These are phyloP conservation scores for Yamadazyma pseudoaaseri DNA, from an alignment of 1,139 yeast genomes.

Conservation along the genomic window DNA sequence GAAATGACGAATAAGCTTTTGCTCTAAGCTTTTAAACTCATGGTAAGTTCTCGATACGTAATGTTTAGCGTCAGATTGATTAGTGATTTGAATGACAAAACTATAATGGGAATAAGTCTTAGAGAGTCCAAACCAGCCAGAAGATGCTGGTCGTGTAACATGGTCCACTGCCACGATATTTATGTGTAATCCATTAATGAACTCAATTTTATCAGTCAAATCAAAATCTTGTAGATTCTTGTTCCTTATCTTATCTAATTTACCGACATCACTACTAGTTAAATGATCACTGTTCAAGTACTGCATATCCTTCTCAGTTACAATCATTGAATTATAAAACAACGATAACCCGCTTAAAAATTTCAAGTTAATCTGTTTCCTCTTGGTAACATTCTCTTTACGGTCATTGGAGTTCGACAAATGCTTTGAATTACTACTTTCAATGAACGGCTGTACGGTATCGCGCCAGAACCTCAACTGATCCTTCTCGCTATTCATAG, in stretches of 20 bases:
- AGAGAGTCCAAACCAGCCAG: conserved; percentile 6
- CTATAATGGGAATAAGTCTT: conserved; percentile 31
- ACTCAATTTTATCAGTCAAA: conserved; percentile 38
- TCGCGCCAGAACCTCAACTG: conserved; percentile 70
- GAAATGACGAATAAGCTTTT: conserved; percentile 20
- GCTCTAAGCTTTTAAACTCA: conserved; percentile 61
- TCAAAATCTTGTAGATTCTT: conserved; percentile 26
- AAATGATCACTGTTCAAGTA: conserved; percentile 51
- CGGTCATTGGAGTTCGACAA: conserved; percentile 70
- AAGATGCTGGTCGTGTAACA: conserved; percentile 9
- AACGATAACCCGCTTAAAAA: conserved; percentile 61
- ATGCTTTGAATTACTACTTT: conserved; percentile 67
- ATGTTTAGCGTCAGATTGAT: conserved; percentile 22
- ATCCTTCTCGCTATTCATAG: conserved; percentile 42
- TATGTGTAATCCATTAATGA: conserved; percentile 56
- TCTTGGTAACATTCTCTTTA: conserved; percentile 68
- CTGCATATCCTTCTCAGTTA: conserved; percentile 55
- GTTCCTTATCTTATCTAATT: conserved; percentile 35
- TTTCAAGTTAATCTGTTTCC: conserved; percentile 62
- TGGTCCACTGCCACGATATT: conserved; percentile 65
- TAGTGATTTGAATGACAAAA: conserved; percentile 43
- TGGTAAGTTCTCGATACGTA: conserved; percentile 62
- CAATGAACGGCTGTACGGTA: conserved; percentile 77
- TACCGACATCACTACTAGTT: conserved; percentile 53
- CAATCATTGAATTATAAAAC: conserved; percentile 73